phyloP scores from a whole-genome alignment of 1,139 yeast genomes.

The Pichia sp. region DNA sequence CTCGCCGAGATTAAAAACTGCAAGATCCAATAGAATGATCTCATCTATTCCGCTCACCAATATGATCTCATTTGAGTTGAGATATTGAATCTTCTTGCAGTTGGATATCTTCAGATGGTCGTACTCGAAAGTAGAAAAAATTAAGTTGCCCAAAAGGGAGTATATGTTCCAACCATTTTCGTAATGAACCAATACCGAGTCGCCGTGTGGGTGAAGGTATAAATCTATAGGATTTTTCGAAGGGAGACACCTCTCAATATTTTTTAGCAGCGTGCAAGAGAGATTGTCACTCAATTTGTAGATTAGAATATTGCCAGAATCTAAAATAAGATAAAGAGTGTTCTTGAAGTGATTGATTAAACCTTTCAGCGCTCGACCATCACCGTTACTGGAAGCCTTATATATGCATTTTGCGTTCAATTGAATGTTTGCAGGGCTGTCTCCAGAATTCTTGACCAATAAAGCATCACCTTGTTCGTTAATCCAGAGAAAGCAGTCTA shows the following conservation, averaged over 20 bases:
- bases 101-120: slow-evolving; percentile 24
- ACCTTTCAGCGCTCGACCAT: slow-evolving; percentile 15
- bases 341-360: slow-evolving; percentile 23
- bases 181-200: slow-evolving; percentile 23
- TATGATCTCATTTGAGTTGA: slow-evolving; percentile 17
- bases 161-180: slow-evolving; percentile 31
- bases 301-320: slow-evolving; percentile 25
- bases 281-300: slow-evolving; percentile 20
- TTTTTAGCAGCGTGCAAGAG: slow-evolving; percentile 17
- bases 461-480: slow-evolving; percentile 24
- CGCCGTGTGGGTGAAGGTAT: slow-evolving; percentile 24
- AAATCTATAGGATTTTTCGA: slow-evolving; percentile 18
- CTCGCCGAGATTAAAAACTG: slow-evolving; percentile 20
- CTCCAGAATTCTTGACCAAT: slow-evolving; percentile 17
- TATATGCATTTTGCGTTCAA: slow-evolving; percentile 19
- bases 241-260: slow-evolving; percentile 22
- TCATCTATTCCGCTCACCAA: slow-evolving; percentile 16
- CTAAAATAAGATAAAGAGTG: slow-evolving; percentile 23
- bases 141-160: slow-evolving; percentile 31
- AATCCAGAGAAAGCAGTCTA: slow-evolving; percentile 25
- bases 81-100: slow-evolving; percentile 19
- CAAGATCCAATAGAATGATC: slow-evolving; percentile 19
- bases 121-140: slow-evolving; percentile 31
- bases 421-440: slow-evolving; percentile 9
- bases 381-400: background rate